A percentile compares a stretch with the other conserved stretches of the same genome.
Evolutionary conservation across 2,329 filamentous ascomycete genomes (phyloP).

Genomic region (Aspergillus luchuensis): DNA sequence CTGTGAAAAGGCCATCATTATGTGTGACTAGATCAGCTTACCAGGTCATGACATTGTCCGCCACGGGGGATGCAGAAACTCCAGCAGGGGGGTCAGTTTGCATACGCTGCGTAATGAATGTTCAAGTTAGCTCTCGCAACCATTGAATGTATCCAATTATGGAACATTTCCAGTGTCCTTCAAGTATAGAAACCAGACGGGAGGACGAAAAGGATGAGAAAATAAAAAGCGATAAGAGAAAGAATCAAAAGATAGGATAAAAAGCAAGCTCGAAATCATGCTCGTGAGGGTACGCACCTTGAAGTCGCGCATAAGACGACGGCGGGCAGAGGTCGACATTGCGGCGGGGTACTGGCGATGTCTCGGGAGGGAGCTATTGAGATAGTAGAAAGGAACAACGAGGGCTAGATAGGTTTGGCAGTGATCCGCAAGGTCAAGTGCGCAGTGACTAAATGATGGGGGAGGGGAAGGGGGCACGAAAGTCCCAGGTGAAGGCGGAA

Average conservation of each 20-base stretch:
- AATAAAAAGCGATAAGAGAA: not conserved
- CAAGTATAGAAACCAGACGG: not conserved
- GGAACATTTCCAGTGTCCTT: not conserved
- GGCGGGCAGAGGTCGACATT: slow-evolving; percentile 92
- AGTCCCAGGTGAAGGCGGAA: not conserved
- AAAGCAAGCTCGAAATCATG: not conserved
- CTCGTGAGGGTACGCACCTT: slow-evolving; percentile 65
- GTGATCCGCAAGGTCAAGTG: not conserved
- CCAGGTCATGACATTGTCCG: slow-evolving; percentile 53
- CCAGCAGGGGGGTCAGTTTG: slow-evolving; percentile 97
- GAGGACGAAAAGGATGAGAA: not conserved
- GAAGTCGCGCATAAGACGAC: slow-evolving; percentile 98
- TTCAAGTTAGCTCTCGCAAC: slow-evolving; percentile 15
- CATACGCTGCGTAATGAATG: slow-evolving; percentile 71
- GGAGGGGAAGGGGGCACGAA: not conserved
- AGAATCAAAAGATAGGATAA: not conserved
- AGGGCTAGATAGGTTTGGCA: not conserved
- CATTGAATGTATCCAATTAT: not conserved
- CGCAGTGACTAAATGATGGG: not conserved
- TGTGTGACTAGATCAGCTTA: slow-evolving; percentile 19
- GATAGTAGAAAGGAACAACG: slow-evolving; percentile 9
- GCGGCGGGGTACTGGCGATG: slow-evolving; percentile 34
- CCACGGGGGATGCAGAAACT: slow-evolving; percentile 92
- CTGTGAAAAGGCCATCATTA: not conserved
- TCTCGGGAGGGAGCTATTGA: slow-evolving; percentile 9